Conservation (phyloP, 495 filamentous ascomycete species). For the Xeromyces bisporus region DNA sequence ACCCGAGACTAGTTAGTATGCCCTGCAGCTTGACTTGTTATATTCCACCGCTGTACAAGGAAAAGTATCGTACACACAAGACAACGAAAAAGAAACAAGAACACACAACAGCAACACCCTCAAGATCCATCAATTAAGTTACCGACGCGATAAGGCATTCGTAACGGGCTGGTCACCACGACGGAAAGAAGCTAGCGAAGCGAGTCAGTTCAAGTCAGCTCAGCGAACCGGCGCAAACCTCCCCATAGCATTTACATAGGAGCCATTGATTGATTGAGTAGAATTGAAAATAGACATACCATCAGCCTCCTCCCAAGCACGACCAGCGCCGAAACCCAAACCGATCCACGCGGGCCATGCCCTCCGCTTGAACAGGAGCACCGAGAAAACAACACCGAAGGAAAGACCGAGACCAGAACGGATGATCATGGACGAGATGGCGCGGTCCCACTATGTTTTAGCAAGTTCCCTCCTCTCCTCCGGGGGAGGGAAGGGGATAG, state of each 20-base stretch:
- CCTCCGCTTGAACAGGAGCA: slow-evolving; percentile 91
- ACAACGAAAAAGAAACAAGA: too few species aligned
- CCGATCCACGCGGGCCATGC: slow-evolving; percentile 91
- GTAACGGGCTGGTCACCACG: slow-evolving; percentile 29
- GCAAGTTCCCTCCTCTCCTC: too few species aligned
- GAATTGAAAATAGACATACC: slow-evolving; percentile 22
- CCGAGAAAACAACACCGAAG: slow-evolving; percentile 96
- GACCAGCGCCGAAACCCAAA: slow-evolving; percentile 82
- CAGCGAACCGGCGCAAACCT: background rate
- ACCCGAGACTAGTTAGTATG: too few species aligned
- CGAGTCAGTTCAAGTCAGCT: slow-evolving; percentile 5
- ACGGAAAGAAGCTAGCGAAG: slow-evolving; percentile 27
- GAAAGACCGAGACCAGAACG: slow-evolving; percentile 84
- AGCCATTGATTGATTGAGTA: background rate
- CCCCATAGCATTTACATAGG: too few species aligned
- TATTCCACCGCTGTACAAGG: slow-evolving; percentile 21
- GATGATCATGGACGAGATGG: slow-evolving; percentile 89
- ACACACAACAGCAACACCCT: too few species aligned
- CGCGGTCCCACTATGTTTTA: slow-evolving; percentile 97
- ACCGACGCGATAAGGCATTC: slow-evolving; percentile 25
- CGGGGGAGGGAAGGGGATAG: background rate
- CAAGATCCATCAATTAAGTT: slow-evolving; percentile 11
- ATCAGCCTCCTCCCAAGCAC: slow-evolving; percentile 79
- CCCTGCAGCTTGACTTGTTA: slow-evolving; percentile 4
- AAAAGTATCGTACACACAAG: slow-evolving; percentile 28